phyloP scores from a whole-genome alignment of 1,284 basidiomycete genomes.

The Boletus smithii region DNA sequence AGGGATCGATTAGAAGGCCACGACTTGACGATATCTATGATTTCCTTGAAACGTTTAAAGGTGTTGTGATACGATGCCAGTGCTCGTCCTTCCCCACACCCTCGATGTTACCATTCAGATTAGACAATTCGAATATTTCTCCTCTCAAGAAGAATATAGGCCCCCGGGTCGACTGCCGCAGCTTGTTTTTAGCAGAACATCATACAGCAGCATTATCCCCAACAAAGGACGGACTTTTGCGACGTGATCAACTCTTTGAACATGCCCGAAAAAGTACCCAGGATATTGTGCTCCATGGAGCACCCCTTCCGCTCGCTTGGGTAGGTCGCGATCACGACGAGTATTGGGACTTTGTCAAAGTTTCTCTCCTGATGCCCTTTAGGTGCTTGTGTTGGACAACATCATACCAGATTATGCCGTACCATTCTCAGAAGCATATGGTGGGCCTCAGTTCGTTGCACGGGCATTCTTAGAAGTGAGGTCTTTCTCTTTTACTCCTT shows the following conservation, averaged over 20 bases:
- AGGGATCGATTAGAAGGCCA: not conserved
- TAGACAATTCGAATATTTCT: slow-evolving; percentile 14
- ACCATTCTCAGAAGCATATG: slow-evolving; percentile 24
- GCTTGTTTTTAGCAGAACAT: slow-evolving; percentile 16
- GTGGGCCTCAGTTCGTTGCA: slow-evolving; percentile 31
- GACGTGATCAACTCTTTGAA: slow-evolving; percentile 5
- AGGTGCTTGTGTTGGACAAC: slow-evolving; percentile 31
- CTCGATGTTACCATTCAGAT: slow-evolving; percentile 16
- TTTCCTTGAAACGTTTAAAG: slow-evolving; percentile 9
- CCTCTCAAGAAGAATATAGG: slow-evolving; percentile 20
- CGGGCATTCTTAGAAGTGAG: slow-evolving; percentile 26
- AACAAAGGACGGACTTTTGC: not conserved
- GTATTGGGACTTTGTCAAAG: not conserved
- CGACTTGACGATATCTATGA: not conserved
- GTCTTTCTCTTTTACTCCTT: not conserved
- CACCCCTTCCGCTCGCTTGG: slow-evolving; percentile 27
- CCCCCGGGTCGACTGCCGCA: slow-evolving; percentile 24
- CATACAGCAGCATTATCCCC: slow-evolving; percentile 1
- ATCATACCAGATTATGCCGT: slow-evolving; percentile 30
- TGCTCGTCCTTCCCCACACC: slow-evolving; percentile 2
- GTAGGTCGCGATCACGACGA: slow-evolving; percentile 11
- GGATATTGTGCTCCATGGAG: slow-evolving; percentile 15
- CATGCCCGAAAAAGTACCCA: slow-evolving; percentile 11
- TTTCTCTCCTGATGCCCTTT: not conserved
- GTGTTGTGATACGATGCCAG: not conserved